Percentiles rank a stretch among this genome's conserved stretches.
Evolutionary conservation across 2,329 filamentous ascomycete species (phyloP).

Genomic region (Beauveria pseudobassiana): DNA sequence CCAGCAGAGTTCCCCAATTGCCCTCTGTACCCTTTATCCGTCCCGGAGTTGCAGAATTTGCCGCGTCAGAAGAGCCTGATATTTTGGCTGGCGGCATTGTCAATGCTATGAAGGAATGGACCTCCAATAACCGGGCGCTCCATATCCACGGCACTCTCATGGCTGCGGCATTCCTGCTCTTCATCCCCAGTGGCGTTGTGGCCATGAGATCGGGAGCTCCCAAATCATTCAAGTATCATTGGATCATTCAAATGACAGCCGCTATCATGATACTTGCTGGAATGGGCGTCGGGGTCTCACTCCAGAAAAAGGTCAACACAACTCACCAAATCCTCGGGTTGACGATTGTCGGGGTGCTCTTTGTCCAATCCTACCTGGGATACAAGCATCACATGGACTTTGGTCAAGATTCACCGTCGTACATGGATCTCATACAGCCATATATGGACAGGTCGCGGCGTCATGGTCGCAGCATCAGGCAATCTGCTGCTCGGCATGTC

Average conservation of each 20-base stretch:
- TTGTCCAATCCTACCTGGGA: constrained; percentile 12
- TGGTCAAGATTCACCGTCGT: constrained; percentile 14
- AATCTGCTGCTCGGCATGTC: constrained; percentile 6
- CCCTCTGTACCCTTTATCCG: constrained; percentile 11
- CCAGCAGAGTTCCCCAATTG: constrained; percentile 8
- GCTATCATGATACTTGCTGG: not conserved
- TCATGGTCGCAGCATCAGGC: constrained; percentile 6
- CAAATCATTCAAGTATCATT: constrained; percentile 15
- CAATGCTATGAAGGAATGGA: not conserved
- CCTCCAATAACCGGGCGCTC: not conserved
- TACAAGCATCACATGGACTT: constrained; percentile 17
- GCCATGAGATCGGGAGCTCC: constrained; percentile 14
- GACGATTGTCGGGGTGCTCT: constrained; percentile 7
- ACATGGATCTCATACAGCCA: constrained; percentile 14
- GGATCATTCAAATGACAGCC: constrained; percentile 14
- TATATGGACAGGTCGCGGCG: constrained; percentile 11
- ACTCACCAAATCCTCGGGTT: constrained; percentile 15
- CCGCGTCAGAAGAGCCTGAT: constrained; percentile 12
- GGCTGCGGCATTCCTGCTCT: constrained; percentile 12
- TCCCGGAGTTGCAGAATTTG: constrained; percentile 1
- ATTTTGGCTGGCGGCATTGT: not conserved
- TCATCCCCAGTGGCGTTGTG: constrained; percentile 15
- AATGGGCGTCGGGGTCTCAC: not conserved
- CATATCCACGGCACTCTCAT: constrained; percentile 16
- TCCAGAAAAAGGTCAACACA: not conserved